Base-by-base conservation (phyloP, 2,329 filamentous ascomycete species). In the Hypoxylon sp. region DNA sequence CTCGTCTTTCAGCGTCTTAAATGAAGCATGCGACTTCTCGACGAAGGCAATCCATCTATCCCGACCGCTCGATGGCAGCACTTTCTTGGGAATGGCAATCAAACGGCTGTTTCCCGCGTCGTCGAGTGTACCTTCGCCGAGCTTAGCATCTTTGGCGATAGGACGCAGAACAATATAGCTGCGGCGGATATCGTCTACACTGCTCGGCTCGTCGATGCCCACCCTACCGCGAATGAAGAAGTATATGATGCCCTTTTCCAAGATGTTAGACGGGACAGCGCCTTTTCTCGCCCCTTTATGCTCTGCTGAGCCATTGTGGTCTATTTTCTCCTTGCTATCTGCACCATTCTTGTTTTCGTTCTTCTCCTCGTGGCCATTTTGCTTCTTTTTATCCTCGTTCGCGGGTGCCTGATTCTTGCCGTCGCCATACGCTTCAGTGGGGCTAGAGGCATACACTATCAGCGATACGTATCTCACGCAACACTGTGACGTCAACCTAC, bases 241-340 rank as follows among this genome's bases (percentile, higher is more conserved):
- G 83, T 97, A 97, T 72, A 97, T 90, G 73, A 96, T 87, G 2
- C 94, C 94, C 75, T 96, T 97, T 76, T 98, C 94, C 2, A 97
- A 84, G 23, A 97, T 89, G 53, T 74, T 85, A 0, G 85, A 82
- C 0, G 84, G 81, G 0, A 83, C 75, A 0, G 61, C 61, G 14
- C 73, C 74, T 3, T 78, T 63, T 34, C 80, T 80, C n/a, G 75
- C 75, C 11, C 76, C 70, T 43, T 56, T 67, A 53, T 75, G 52
- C 45, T 77, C 73, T 13, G 74, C 73, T 21, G 72, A 65, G 13
- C 46, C 71, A 10, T 77, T 67, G 21, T 79, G 65, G 14, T 84
- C 75, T 4, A 80, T 80, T 70, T 85, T 81, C 56, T 84, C 83
- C 36, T 85, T 78, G 1, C 82, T 83, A 61, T 82, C 81, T 70